Conservation (phyloP, 805 yeast genomes). For the Lipomyces japonicus region DNA sequence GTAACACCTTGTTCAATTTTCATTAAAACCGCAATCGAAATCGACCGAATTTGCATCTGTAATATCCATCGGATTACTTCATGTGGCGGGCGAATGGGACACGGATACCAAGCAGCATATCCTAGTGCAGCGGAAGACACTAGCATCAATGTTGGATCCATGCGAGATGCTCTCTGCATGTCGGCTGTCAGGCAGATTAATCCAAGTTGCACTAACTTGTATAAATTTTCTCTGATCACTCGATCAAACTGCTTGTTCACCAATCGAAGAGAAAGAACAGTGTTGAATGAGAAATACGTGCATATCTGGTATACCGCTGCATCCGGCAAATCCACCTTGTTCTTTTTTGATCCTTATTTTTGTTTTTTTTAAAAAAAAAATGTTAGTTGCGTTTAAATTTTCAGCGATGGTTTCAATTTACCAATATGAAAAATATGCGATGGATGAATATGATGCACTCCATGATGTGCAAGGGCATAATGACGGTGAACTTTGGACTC, state of each 20-base stretch:
- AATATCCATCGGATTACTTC: not conserved
- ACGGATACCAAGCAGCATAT: slow-evolving; percentile 1
- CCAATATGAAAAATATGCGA: too few relatives aligned
- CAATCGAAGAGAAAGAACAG: not conserved
- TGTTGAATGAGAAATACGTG: not conserved
- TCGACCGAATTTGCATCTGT: not conserved
- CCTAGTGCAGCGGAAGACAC: not conserved
- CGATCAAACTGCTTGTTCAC: slow-evolving; percentile 4
- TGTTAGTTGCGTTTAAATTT: too few relatives aligned
- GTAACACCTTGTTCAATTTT: not conserved
- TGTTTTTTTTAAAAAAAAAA: too few relatives aligned
- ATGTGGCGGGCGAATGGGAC: not conserved
- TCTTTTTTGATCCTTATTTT: too few relatives aligned
- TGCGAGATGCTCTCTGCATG: not conserved
- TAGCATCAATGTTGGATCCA: not conserved
- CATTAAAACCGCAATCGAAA: not conserved
- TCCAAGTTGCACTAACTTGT: not conserved
- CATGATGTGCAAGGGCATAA: too few relatives aligned
- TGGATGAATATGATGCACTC: too few relatives aligned
- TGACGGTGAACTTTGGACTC: too few relatives aligned
- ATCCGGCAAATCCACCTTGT: slow-evolving; percentile 4
- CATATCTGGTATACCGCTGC: not conserved
- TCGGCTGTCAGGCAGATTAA: not conserved
- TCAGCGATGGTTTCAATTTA: too few relatives aligned
- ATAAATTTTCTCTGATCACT: not conserved